These are phyloP conservation scores for Tetratostichococcus sp. DNA, from an alignment of 139 green algal genomes.

Conservation along the genomic window DNA sequence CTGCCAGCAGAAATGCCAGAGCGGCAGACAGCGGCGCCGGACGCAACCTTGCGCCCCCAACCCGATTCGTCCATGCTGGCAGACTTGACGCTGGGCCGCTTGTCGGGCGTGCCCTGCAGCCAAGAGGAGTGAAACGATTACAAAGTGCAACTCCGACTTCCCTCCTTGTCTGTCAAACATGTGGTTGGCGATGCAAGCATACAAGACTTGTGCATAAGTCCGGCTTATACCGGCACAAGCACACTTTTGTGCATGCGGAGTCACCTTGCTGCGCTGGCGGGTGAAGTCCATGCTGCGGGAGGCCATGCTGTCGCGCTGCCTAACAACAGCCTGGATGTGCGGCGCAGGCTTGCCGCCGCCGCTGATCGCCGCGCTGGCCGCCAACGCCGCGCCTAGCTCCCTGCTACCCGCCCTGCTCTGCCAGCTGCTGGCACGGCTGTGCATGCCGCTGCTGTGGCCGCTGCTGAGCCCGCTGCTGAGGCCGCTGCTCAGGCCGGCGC, in stretches of 20 bases:
- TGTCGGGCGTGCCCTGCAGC: background rate
- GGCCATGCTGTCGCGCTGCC: background rate
- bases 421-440: constrained; percentile 2
- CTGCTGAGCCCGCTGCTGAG: background rate
- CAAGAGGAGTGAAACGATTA: no score
- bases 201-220: no score
- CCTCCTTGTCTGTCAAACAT: no score
- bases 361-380: no score
- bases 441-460: background rate
- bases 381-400: background rate
- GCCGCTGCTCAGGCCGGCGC: background rate
- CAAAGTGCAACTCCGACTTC: no score
- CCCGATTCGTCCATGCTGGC: background rate
- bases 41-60: background rate
- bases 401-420: background rate
- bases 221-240: background rate
- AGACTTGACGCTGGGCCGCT: background rate
- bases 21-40: no score
- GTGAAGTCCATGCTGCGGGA: background rate
- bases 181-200: no score
- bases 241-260: background rate
- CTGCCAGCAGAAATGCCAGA: no score
- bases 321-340: no score
- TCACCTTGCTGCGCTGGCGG: background rate
- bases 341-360: no score